Evolutionary conservation across 768 basidiomycete genomes (phyloP).

Genomic region (Collybia sordida): DNA sequence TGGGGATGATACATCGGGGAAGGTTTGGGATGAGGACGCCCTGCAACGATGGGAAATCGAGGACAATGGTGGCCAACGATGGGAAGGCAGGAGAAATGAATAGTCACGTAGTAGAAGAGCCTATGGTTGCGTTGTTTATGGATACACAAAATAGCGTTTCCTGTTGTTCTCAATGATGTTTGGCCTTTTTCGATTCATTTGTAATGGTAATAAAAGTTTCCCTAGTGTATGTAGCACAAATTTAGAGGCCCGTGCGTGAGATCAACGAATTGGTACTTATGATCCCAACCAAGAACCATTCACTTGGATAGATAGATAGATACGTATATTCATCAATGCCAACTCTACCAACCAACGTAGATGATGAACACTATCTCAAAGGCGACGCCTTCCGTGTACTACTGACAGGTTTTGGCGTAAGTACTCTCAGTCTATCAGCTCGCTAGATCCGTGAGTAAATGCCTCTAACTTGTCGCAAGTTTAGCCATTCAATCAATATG

Average conservation of each 20-base stretch:
- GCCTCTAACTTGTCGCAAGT: conserved; percentile 15
- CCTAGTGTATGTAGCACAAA: too few relatives aligned
- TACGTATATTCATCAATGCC: background rate
- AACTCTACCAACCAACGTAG: background rate
- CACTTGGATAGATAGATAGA: too few relatives aligned
- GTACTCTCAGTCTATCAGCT: conserved; percentile 19
- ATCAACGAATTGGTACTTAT: too few relatives aligned
- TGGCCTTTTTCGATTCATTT: too few relatives aligned
- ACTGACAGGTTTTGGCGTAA: conserved; percentile 55
- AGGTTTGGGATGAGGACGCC: conserved; percentile 61
- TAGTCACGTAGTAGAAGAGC: too few relatives aligned
- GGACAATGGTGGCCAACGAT: conserved; percentile 44
- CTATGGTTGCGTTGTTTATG: too few relatives aligned
- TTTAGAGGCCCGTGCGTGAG: too few relatives aligned
- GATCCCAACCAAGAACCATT: too few relatives aligned
- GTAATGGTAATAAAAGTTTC: too few relatives aligned
- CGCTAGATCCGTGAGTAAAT: conserved; percentile 1
- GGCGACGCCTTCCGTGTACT: conserved; percentile 43
- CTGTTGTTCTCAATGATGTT: too few relatives aligned
- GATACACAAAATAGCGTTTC: too few relatives aligned
- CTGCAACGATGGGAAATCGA: conserved; percentile 56
- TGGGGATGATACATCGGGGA: conserved; percentile 41
- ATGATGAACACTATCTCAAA: background rate
- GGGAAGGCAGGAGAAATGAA: conserved; percentile 38
- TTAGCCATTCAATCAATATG: conserved; percentile 56